Base-by-base conservation (phyloP, 1,284 basidiomycete genomes). In the Trametes versicolor region DNA sequence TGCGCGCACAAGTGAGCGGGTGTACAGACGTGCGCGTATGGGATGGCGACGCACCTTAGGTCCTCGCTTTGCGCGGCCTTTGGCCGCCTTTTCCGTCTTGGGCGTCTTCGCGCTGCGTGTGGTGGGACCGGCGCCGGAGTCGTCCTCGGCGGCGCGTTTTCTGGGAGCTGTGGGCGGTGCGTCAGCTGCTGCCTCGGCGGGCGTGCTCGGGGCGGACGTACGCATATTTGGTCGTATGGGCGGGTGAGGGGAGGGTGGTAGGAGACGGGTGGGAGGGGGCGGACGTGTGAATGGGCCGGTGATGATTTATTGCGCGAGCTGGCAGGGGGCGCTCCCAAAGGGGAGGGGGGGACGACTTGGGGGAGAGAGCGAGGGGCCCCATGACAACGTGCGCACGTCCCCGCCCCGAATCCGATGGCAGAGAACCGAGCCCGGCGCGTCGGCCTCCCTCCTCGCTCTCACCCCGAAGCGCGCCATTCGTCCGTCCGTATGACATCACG, bases 141-240 rank as follows among this genome's bases (percentile, higher is more conserved):
- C 80, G 19, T 82, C 83, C 21, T 80, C 79, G 54, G 83, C 78
- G 62, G 79, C 76, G 65, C 84, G 81, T 75, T 87, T 87, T 64
- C 77, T 82, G 50, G 81, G 84, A 80, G 71, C 54, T 70, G 53
- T n/a, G 36, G 2, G 37, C 17, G 21, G 34, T 21, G 45, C 29
- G 50, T 61, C 37, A 56, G 58, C 50, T 19, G 27, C 13, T 50
- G 17, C 8, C 34, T 13, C 5, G 6, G 45, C 34, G 47, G 15
- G 27, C 17, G 17, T 27, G 23, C 19, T 4, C 29, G 7, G 23
- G 36, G 45, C 50, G 51, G 45, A 67, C 79, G 58, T 62, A 81
- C 79, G 64, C 67, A 68, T 68, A 17, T 8, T 53, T 12, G 48
- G 19, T 25, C 17, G 57, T 27, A 36, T 36, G 47, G 41, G 55